Base-by-base conservation (phyloP, 192 early-diverging fungal genomes). In the Thoreauomyces humboldtii region DNA sequence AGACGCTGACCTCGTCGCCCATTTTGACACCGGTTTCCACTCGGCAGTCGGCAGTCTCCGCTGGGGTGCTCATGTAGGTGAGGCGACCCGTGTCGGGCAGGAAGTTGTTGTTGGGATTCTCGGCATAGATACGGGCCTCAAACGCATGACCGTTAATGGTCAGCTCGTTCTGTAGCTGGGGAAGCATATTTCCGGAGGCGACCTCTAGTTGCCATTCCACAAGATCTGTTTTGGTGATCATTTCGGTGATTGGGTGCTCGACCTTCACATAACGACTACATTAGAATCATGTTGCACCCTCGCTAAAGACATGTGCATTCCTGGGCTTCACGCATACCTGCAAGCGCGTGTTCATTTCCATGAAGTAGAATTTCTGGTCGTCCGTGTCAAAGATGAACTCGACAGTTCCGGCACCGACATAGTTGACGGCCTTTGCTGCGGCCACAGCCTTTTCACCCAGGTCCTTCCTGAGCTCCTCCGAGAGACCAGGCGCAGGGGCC, bases 271-370 rank as follows among this genome's bases (percentile, higher is more conserved):
- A 12, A 17, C 4, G 44, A n/a, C n/a, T n/a, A n/a, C n/a, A n/a
- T n/a, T n/a, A n/a, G n/a, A n/a, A n/a, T n/a, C n/a, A n/a, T n/a
- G n/a, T n/a, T n/a, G n/a, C n/a, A n/a, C n/a, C n/a, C n/a, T n/a
- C n/a, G n/a, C n/a, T n/a, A n/a, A n/a, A n/a, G n/a, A n/a, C n/a
- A n/a, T n/a, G n/a, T n/a, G n/a, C n/a, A n/a, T n/a, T n/a, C n/a
- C n/a, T n/a, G n/a, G n/a, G n/a, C n/a, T n/a, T n/a, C n/a, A n/a
- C n/a, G n/a, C n/a, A 41, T 27, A 98, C 96, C 80, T 99, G 96
- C 57, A 99, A 27, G 27, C 93, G 84, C 0, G 93, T 94, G 77
- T 96, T 96, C 93, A 95, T 95, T 78, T 96, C 93, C 92, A 98
- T 93, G 69, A 95, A 98, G 79, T 94, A 96, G 67, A 95, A 96